Evolutionary conservation across 164 flowering plant genomes (phyloP).

Genomic region (Chloranthus sessilifolius): DNA sequence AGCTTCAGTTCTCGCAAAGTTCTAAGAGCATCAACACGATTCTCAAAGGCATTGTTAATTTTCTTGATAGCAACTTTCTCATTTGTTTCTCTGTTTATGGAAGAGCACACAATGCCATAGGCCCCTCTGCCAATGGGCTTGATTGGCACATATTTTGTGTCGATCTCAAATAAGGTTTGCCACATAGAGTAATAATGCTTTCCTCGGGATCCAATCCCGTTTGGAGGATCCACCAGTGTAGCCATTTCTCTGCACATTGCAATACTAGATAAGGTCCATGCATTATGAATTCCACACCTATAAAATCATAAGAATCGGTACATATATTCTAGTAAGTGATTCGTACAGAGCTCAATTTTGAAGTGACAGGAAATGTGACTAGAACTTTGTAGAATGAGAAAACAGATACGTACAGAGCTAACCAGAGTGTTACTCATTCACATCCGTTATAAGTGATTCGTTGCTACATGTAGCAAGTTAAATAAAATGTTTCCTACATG

Average conservation of each 20-base stretch:
- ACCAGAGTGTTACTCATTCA: too few relatives aligned
- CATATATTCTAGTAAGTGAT: too few relatives aligned
- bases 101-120: constrained; percentile 90
- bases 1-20: constrained; percentile 85
- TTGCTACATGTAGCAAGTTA: too few relatives aligned
- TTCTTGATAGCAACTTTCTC: constrained; percentile 94
- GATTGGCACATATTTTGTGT: constrained; percentile 83
- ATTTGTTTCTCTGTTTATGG: constrained; percentile 74
- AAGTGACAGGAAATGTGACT: too few relatives aligned
- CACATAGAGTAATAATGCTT: constrained; percentile 92
- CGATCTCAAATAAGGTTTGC: constrained; percentile 89
- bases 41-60: constrained; percentile 82
- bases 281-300: too few relatives aligned
- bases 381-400: too few relatives aligned
- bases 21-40: constrained; percentile 79
- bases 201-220: constrained; percentile 51
- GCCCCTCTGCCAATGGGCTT: constrained; percentile 96
- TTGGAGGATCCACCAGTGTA: constrained; percentile 78
- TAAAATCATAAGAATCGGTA: too few relatives aligned
- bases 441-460: too few relatives aligned
- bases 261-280: background rate
- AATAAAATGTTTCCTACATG: too few relatives aligned
- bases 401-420: too few relatives aligned
- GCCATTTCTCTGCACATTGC: constrained; percentile 54
- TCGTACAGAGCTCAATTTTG: too few relatives aligned